Percentiles rank a stretch among this genome's conserved stretches.
These are phyloP conservation scores for Tothia fuscella DNA, from an alignment of 2,329 filamentous ascomycete species.

Conservation along the genomic window DNA sequence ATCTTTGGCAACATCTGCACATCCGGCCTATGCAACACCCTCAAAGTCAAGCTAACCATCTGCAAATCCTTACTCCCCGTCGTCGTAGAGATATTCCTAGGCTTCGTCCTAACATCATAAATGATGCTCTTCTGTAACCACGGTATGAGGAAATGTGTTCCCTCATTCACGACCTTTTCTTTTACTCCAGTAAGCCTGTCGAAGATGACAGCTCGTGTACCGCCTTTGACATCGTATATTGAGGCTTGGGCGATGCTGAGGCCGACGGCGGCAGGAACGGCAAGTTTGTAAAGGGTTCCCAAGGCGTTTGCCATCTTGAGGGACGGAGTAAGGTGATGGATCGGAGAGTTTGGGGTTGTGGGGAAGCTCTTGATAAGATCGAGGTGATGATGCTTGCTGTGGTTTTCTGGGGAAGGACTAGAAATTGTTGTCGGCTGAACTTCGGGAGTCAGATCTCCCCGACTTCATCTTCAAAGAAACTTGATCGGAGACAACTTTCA, in stretches of 20 bases:
- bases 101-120: conserved; percentile 96
- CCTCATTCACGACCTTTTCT: conserved; percentile 85
- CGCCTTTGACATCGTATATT: conserved; percentile 94
- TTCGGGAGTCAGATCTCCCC: no score
- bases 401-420: no score
- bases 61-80: conserved; percentile 98
- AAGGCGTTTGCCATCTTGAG: conserved; percentile 40
- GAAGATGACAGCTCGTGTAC: conserved; percentile 93
- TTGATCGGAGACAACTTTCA: no score
- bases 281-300: conserved; percentile 51
- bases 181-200: conserved; percentile 86
- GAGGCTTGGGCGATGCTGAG: conserved; percentile 60
- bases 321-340: conserved; percentile 18
- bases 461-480: no score
- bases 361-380: neutral
- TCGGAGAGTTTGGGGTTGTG: neutral
- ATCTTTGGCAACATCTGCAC: conserved; percentile 91
- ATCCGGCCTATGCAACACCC: conserved; percentile 88
- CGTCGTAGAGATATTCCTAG: conserved; percentile 92
- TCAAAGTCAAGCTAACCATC: conserved; percentile 97
- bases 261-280: conserved; percentile 61
- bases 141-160: conserved; percentile 89
- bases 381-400: conserved; percentile 6
- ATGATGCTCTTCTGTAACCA: conserved; percentile 93
- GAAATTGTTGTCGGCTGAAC: no score